A percentile compares a stretch with the other conserved stretches of the same genome.
These are phyloP conservation scores for Erythrophleum fordii DNA, from an alignment of 306 rosid genomes.

Conservation along the genomic window DNA sequence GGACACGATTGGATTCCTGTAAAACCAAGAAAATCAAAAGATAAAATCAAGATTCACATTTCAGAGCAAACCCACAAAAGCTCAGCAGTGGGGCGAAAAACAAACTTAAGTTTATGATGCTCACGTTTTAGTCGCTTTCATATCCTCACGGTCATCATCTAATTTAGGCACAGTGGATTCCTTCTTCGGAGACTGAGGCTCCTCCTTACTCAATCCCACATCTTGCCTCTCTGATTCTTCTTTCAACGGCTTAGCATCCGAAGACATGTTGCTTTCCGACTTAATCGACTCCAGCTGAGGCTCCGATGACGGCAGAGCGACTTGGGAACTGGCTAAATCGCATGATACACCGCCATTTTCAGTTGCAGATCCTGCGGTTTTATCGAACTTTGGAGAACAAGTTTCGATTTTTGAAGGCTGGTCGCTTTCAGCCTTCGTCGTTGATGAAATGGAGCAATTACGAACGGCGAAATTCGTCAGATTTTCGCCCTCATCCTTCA, in stretches of 20 bases:
- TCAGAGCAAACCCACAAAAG: slow-evolving; percentile 25
- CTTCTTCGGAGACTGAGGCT: slow-evolving; percentile 72
- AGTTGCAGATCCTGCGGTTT: slow-evolving; percentile 56
- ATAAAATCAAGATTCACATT: slow-evolving; percentile 32
- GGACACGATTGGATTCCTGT: slow-evolving; percentile 56
- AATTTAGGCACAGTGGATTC: slow-evolving; percentile 58
- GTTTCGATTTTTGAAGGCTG: slow-evolving; percentile 61
- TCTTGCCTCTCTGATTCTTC: slow-evolving; percentile 65
- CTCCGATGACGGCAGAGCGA: slow-evolving; percentile 42
- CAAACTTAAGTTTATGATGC: slow-evolving; percentile 45
- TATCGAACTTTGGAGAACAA: slow-evolving; percentile 55
- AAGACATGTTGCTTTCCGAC: slow-evolving; percentile 49
- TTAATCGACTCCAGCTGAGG: slow-evolving; percentile 51
- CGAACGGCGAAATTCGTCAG: slow-evolving; percentile 49
- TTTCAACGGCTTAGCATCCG: slow-evolving; percentile 49
- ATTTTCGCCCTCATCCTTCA: slow-evolving; percentile 77
- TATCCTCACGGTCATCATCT: slow-evolving; percentile 65
- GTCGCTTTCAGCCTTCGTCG: slow-evolving; percentile 52
- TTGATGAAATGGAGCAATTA: slow-evolving; percentile 58
- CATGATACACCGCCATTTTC: slow-evolving; percentile 55
- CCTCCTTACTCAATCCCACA: slow-evolving; percentile 56
- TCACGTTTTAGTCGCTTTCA: slow-evolving; percentile 82
- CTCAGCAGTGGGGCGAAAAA: not conserved
- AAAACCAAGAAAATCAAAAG: slow-evolving; percentile 24
- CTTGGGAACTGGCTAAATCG: slow-evolving; percentile 44